Percentiles rank a stretch among this genome's conserved stretches.
phyloP scores from a whole-genome alignment of 176 grass and related monocot species.

The Aegilops bicornis region DNA sequence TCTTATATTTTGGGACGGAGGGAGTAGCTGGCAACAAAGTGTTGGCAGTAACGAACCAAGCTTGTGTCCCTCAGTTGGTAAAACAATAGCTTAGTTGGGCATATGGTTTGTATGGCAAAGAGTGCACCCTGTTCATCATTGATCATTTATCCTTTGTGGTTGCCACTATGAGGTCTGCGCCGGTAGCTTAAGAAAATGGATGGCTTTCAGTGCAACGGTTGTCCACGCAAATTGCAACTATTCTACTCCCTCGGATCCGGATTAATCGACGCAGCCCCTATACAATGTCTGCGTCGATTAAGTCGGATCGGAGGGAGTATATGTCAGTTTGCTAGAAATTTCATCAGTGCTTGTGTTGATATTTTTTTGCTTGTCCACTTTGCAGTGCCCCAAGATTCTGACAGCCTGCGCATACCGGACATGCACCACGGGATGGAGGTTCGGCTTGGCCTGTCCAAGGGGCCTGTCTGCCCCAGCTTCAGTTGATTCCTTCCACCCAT shows the following conservation, averaged over 20 bases:
- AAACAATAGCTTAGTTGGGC: too few relatives aligned
- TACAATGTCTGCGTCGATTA: too few relatives aligned
- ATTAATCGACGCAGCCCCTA: too few relatives aligned
- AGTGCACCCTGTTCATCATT: neutral
- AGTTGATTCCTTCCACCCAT: conserved; percentile 33
- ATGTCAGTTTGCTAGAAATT: neutral
- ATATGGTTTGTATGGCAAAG: neutral
- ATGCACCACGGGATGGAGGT: conserved; percentile 96
- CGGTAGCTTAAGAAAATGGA: too few relatives aligned
- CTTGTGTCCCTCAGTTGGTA: neutral
- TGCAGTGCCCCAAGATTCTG: conserved; percentile 86
- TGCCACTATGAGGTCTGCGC: neutral
- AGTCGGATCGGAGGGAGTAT: too few relatives aligned
- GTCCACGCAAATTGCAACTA: neutral
- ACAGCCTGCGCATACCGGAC: conserved; percentile 58
- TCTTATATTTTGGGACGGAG: too few relatives aligned
- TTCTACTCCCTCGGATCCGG: too few relatives aligned
- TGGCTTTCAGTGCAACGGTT: neutral
- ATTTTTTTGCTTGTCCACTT: neutral
- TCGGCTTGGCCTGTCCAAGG: conserved; percentile 83
- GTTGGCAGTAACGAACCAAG: too few relatives aligned
- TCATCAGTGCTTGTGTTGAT: neutral
- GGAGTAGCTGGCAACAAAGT: neutral
- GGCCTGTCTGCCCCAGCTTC: conserved; percentile 58
- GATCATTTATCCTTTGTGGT: neutral